A percentile compares a stretch with the other conserved stretches of the same genome.
These are phyloP conservation scores for Tuber brumale DNA, from an alignment of 495 filamentous ascomycete genomes.

Conservation along the genomic window DNA sequence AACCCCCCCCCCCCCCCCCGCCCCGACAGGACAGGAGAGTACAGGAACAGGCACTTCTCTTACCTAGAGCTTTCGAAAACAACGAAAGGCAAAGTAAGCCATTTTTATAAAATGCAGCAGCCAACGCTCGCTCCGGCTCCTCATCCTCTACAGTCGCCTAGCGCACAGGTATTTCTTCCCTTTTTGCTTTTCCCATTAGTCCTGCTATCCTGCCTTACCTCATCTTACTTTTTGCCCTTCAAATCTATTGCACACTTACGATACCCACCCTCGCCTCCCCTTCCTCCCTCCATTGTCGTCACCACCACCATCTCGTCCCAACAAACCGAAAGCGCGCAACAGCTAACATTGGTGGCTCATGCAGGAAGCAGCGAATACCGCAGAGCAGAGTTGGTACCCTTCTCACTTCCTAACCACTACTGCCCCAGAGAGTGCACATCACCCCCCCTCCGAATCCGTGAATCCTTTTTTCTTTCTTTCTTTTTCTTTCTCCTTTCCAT, in stretches of 20 bases:
- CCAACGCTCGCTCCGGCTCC: constrained; percentile 41
- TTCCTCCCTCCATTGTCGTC: constrained; percentile 13
- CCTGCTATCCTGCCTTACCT: not conserved
- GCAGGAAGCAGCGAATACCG: constrained; percentile 38
- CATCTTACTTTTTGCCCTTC: not conserved
- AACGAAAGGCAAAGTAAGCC: not conserved
- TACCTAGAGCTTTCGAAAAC: not conserved
- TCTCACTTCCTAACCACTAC: constrained; percentile 15
- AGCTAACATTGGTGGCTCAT: constrained; percentile 10
- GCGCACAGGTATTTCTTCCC: constrained; percentile 30
- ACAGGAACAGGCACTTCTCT: not conserved
- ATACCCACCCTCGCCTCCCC: constrained; percentile 10
- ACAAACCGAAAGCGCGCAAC: constrained; percentile 13
- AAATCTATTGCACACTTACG: constrained; percentile 8
- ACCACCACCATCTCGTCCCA: constrained; percentile 11
- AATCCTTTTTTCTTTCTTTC: not conserved
- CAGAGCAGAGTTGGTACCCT: constrained; percentile 42
- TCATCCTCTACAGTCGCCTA: constrained; percentile 36
- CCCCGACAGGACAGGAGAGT: not conserved
- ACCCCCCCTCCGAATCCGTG: not conserved
- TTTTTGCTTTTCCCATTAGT: not conserved
- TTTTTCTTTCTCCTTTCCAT: not conserved
- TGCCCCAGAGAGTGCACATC: not conserved
- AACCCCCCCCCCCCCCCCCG: not conserved
- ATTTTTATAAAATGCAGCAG: constrained; percentile 33